Percentiles rank a stretch among this genome's conserved stretches.
These are phyloP conservation scores for Zostera marina DNA, from an alignment of 116 monocot genomes.

Conservation along the genomic window DNA sequence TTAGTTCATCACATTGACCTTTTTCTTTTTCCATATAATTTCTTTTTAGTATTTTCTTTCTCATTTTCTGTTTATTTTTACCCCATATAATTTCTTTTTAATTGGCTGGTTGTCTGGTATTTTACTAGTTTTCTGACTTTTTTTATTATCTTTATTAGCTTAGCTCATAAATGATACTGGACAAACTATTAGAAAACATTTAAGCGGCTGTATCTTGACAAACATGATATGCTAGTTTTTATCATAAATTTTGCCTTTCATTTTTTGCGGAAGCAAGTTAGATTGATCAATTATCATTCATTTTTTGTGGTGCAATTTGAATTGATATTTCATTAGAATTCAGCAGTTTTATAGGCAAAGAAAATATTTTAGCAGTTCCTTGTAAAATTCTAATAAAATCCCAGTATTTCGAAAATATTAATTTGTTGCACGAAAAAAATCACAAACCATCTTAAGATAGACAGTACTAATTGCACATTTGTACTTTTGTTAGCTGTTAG, in stretches of 20 bases:
- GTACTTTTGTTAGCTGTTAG: neutral
- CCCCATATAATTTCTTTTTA: neutral
- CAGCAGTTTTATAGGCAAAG: too few species aligned
- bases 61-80: neutral
- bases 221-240: too few species aligned
- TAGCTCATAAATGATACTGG: neutral
- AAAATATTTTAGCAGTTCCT: too few species aligned
- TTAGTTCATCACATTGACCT: constrained; percentile 9
- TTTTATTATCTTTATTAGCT: neutral
- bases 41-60: neutral
- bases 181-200: neutral
- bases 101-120: too few species aligned
- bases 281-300: too few species aligned
- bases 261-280: too few species aligned
- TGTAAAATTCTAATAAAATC: too few species aligned
- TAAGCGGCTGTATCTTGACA: neutral
- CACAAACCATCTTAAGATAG: neutral
- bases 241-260: too few species aligned
- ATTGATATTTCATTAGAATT: too few species aligned
- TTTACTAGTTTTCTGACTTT: neutral
- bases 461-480: neutral
- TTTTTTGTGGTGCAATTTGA: too few species aligned
- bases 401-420: too few species aligned
- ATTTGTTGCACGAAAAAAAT: too few species aligned
- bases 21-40: neutral